Base-by-base conservation (phyloP, 148 eudicot genomes). In the Simmondsia chinensis region DNA sequence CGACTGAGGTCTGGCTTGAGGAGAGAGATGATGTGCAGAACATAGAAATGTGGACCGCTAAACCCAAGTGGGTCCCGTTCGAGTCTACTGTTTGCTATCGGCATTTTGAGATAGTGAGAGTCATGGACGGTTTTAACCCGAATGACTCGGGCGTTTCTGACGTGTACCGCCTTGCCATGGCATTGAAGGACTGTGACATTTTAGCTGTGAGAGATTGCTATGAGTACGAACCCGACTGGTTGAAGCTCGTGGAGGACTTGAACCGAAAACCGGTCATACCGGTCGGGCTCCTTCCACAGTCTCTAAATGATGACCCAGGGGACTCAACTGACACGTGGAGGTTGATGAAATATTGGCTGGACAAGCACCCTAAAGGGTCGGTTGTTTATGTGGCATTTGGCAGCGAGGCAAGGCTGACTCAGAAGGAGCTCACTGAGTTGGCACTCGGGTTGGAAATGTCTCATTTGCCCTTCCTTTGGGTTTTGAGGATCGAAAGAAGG, bases 321-420 rank as follows among this genome's bases (percentile, higher is more conserved):
- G 61, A 23, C 4, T 16, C 57, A 20, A 32, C 36, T 18, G 52
- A 56, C n/a, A 52, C 58, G 18, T 64, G 74, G 74, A 33, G 30
- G 15, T 15, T 12, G 7, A 55, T 65, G 6, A 51, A 5, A 7
- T 48, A 18, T 4, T 75, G 73, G 77, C 50, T 75, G 15, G 53
- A 67, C 32, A 39, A 36, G 33, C 77, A 56, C 6, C 32, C 29
- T 24, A 52, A 56, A 13, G 48, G 46, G 2, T 56, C 74, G 0
- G 81, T 75, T 38, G 65, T 75, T 14, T 75, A 75, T 9, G 56
- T 63, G 24, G 67, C 65, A 7, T 63, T 66, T 13, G 76, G 76
- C 10, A 70, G 57, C 7, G 76, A 71, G 52, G 43, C 65, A 11
- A 49, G 36, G 18, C 67, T 52, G 4, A 64, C 54, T 41, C 70